Conservation (phyloP, 345 rosid genomes). For the Salix exigua region DNA sequence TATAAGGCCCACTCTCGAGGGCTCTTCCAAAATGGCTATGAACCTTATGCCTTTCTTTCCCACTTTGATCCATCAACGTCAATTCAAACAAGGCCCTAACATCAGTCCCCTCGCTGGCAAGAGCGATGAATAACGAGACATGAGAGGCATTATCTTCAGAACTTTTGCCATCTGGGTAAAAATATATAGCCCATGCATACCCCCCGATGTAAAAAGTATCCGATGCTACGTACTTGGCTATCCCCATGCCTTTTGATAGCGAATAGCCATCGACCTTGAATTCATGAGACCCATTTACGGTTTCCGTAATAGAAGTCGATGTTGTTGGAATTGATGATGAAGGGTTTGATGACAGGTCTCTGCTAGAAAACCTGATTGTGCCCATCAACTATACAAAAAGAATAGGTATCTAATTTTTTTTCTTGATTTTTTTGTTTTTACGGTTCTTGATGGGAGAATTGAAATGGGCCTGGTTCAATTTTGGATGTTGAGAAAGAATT, state of each 20-base stretch:
- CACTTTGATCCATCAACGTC: constrained; percentile 71
- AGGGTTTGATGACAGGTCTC: constrained; percentile 34
- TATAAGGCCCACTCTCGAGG: constrained; percentile 67
- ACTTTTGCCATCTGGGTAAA: constrained; percentile 82
- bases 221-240: constrained; percentile 59
- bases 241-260: constrained; percentile 60
- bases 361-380: constrained; percentile 37
- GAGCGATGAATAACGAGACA: constrained; percentile 63
- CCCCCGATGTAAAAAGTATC: constrained; percentile 66
- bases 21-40: constrained; percentile 76
- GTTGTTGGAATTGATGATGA: constrained; percentile 32
- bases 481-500: background rate
- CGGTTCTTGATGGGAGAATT: background rate
- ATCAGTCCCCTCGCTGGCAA: constrained; percentile 68
- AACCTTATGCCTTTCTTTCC: constrained; percentile 62
- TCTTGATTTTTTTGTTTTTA: background rate
- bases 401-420: constrained; percentile 1
- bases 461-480: constrained; percentile 6
- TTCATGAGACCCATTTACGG: constrained; percentile 67
- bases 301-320: constrained; percentile 42
- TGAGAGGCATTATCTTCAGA: constrained; percentile 56
- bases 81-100: constrained; percentile 72
- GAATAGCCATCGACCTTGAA: constrained; percentile 64
- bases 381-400: constrained; percentile 47
- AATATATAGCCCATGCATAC: constrained; percentile 67